These are phyloP conservation scores for Paraconiothyrium sp. DNA, from an alignment of 2,329 filamentous ascomycete species.

Conservation along the genomic window DNA sequence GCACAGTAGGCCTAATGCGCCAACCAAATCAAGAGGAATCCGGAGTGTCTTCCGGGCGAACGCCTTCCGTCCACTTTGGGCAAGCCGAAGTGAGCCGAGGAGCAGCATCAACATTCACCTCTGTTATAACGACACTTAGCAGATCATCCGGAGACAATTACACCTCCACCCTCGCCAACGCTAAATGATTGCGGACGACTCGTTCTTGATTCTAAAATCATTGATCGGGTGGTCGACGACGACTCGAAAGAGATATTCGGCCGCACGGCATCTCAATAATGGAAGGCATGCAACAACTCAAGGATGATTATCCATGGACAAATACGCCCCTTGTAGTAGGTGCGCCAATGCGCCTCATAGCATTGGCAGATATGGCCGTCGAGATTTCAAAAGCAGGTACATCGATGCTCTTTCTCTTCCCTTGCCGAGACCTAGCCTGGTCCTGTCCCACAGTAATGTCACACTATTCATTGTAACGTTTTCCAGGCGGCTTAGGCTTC, in stretches of 20 bases:
- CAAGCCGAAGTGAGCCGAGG: background rate
- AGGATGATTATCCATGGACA: conserved; percentile 66
- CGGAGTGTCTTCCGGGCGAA: background rate
- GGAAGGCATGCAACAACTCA: conserved; percentile 31
- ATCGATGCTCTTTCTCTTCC: background rate
- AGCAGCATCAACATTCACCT: background rate
- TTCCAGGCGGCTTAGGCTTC: conserved; percentile 57
- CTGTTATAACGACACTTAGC: background rate
- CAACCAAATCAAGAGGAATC: background rate
- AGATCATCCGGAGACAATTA: background rate
- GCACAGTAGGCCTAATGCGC: background rate
- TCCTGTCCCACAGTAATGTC: background rate
- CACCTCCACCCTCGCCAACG: background rate
- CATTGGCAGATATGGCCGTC: conserved; percentile 64
- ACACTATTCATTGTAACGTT: background rate
- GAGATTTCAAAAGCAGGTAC: conserved; percentile 65
- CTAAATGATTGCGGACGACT: too few species aligned
- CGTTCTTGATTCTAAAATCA: too few species aligned
- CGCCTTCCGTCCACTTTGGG: background rate
- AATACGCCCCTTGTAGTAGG: conserved; percentile 65
- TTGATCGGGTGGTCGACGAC: background rate
- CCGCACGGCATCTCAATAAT: conserved; percentile 8
- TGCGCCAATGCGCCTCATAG: conserved; percentile 75
- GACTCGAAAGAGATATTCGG: background rate
- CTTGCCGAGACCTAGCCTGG: background rate